A percentile compares a stretch with the other conserved stretches of the same genome.
Conservation (phyloP, 2,329 filamentous ascomycete species). For the Paracorniculantispora psalliotae region DNA sequence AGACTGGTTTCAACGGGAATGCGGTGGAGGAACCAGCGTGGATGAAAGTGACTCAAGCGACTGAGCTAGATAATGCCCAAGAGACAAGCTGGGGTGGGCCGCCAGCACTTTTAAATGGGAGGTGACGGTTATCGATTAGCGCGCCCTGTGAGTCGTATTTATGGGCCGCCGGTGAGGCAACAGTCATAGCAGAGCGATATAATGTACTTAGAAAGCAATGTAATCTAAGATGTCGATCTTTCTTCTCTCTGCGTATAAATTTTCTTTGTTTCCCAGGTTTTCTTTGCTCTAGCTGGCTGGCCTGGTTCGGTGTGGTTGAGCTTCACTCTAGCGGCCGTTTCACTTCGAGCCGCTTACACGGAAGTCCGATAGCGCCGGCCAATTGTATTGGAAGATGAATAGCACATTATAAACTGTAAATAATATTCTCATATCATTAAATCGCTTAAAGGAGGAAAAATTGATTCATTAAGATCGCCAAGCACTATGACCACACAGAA, state of each 20-base stretch:
- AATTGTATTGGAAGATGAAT: no score
- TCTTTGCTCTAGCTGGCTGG: not conserved
- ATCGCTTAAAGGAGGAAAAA: no score
- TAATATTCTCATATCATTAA: no score
- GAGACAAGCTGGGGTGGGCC: not conserved
- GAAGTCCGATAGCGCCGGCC: no score
- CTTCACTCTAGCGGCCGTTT: no score
- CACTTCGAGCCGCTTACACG: not conserved
- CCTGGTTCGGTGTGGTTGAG: no score
- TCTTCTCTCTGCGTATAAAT: not conserved
- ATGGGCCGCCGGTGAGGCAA: not conserved
- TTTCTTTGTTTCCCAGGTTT: not conserved
- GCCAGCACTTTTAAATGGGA: not conserved
- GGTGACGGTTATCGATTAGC: constrained; percentile 2
- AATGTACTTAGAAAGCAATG: not conserved
- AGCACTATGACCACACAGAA: not conserved
- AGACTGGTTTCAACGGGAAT: not conserved
- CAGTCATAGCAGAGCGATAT: not conserved
- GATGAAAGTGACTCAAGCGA: not conserved
- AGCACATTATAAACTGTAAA: not conserved
- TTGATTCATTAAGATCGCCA: not conserved
- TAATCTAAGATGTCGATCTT: not conserved
- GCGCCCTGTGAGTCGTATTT: not conserved
- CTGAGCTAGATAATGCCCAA: not conserved
- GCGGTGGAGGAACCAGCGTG: not conserved